A percentile compares a stretch with the other conserved stretches of the same genome.
Conservation (phyloP, 805 yeast genomes). For the Sugiyamaella valdiviana region DNA sequence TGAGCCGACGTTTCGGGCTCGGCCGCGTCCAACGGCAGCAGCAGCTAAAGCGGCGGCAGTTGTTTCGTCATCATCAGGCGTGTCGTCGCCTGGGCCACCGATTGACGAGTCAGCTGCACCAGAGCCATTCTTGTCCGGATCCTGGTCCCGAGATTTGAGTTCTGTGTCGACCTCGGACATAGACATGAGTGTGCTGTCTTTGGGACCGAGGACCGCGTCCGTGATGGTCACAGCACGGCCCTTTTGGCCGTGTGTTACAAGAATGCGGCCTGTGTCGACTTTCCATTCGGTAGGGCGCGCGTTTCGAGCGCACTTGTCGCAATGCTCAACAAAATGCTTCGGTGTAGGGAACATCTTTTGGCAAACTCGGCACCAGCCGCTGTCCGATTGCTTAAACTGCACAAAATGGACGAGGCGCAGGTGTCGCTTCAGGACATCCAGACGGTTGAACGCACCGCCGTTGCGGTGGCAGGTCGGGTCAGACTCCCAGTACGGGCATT, state of each 20-base stretch:
- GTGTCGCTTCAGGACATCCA: conserved; percentile 72
- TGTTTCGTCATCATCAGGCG: conserved; percentile 2
- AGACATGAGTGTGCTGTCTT: conserved; percentile 16
- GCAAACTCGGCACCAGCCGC: conserved; percentile 67
- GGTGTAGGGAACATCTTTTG: conserved; percentile 48
- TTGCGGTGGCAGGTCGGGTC: conserved; percentile 70
- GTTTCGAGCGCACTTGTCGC: conserved; percentile 51
- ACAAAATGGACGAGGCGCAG: conserved; percentile 62
- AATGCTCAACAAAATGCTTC: conserved; percentile 57
- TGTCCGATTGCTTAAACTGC: conserved; percentile 42
- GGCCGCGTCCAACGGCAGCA: conserved; percentile 6
- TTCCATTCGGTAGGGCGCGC: conserved; percentile 27
- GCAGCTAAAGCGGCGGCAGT: conserved; percentile 3
- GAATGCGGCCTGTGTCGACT: conserved; percentile 16
- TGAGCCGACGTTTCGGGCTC: conserved; percentile 9
- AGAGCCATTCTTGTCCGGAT: background rate
- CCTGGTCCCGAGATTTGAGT: conserved; percentile 10
- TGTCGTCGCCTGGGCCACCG: background rate
- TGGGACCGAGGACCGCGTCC: conserved; percentile 9
- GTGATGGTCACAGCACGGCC: conserved; percentile 15
- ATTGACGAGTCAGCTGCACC: background rate
- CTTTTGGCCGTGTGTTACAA: conserved; percentile 10
- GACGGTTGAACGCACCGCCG: conserved; percentile 67
- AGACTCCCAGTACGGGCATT: conserved; percentile 66
- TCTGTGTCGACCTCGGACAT: conserved; percentile 15